Base-by-base conservation (phyloP, 2,329 filamentous ascomycete genomes). In the Sarocladium strictum region DNA sequence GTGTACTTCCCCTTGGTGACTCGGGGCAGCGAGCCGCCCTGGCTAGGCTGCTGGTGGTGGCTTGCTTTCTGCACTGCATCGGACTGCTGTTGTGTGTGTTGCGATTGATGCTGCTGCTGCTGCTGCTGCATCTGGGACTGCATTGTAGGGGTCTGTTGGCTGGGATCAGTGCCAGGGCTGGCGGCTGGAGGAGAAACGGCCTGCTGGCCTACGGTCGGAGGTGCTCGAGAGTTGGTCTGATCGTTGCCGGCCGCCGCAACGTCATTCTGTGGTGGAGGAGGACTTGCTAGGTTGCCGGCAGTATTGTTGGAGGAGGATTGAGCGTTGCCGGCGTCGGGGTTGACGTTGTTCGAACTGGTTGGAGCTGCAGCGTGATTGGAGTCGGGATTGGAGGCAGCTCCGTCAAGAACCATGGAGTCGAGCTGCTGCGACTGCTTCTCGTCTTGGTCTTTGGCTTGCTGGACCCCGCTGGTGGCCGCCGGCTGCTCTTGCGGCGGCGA, bases 1-100 rank as follows among this genome's bases (percentile, higher is more conserved):
- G 91, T 92, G 74, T 99, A 99, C 80, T 97, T 97, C 61, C 94
- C 94, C 78, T 96, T 97, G 59, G 93, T 97, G 67, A 89, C 84
- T 63, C 92, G 76, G 52, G 73, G 67, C 60, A 76, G 72, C 53
- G 66, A 64, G 21, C 61, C 33, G 33, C 23, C 59, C 55, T 65
- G 66, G 58, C 69, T 67, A 24, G 59, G 59, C 40, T 68, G 66
- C 45, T 69, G 63, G 55, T 67, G 66, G 33, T 57, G 62, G 21
- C 50, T 15, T 24, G 9, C n/a, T 41, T 37, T 21, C 23, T 57
- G 54, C 3, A 26, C 29, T 24, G 47, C 23, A 24, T 33, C 37
- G 19, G 53, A 54, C 21, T 55, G 53, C 19, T 26, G 43, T 17
- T 69, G 64, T 19, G 64, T 62, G 14, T 64, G 65, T 54, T 63